Evolutionary conservation across 2,329 filamentous ascomycete genomes (phyloP).

Genomic region (Ploettnerulaceae sp.): DNA sequence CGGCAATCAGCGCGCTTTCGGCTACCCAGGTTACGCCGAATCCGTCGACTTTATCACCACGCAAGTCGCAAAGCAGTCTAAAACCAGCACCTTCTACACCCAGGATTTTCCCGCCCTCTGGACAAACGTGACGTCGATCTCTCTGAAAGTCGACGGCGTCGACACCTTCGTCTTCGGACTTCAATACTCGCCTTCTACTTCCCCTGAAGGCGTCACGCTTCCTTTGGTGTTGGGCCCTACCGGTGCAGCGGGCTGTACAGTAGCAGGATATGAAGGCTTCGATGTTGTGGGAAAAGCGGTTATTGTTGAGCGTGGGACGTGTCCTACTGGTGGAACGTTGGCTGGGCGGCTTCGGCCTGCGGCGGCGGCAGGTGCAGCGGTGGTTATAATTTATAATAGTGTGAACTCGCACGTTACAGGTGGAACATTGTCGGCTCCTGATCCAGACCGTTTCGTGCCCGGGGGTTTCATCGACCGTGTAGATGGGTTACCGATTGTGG

Average conservation of each 20-base stretch:
- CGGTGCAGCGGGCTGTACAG: constrained; percentile 7
- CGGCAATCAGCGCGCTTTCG: constrained; percentile 15
- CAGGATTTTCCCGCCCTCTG: constrained; percentile 16
- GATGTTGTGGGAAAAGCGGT: constrained; percentile 42
- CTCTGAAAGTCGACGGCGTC: constrained; percentile 5
- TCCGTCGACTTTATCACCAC: constrained; percentile 13
- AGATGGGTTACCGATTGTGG: constrained; percentile 15
- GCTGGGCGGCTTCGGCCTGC: constrained; percentile 41
- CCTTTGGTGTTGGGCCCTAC: constrained; percentile 13
- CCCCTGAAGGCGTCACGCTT: constrained; percentile 28
- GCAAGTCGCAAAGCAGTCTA: constrained; percentile 9
- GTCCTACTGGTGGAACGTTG: constrained; percentile 50
- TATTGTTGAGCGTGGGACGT: constrained; percentile 49
- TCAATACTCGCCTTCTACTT: constrained; percentile 24
- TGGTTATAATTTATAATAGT: constrained; percentile 40
- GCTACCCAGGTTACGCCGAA: constrained; percentile 14
- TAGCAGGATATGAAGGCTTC: constrained; percentile 12
- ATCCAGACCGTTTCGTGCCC: constrained; percentile 14
- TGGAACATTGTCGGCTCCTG: constrained; percentile 16
- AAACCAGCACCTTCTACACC: constrained; percentile 8
- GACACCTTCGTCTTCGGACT: constrained; percentile 12
- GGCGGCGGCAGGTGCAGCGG: constrained; percentile 48
- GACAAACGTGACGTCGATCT: constrained; percentile 12
- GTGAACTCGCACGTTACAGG: constrained; percentile 13
- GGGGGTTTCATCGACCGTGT: constrained; percentile 17